Conservation (phyloP, 2,329 filamentous ascomycete species). For the Clonostachys byssicola region DNA sequence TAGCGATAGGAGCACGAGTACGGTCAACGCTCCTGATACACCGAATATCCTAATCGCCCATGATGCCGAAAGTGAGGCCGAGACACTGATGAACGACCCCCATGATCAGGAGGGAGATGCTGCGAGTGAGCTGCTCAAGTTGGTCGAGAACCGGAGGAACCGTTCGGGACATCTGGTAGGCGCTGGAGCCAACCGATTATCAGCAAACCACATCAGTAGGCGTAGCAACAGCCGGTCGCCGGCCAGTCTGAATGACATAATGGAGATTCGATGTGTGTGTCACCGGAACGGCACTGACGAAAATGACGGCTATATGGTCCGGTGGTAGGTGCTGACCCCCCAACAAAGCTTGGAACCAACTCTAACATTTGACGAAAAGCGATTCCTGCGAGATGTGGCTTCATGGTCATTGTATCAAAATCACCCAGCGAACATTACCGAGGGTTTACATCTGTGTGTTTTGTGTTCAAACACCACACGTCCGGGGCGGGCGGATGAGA, state of each 20-base stretch:
- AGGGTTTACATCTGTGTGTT: conserved; percentile 61
- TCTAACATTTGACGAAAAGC: conserved; percentile 24
- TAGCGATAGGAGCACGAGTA: conserved; percentile 44
- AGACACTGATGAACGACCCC: conserved; percentile 49
- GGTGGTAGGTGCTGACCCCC: conserved; percentile 41
- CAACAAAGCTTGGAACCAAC: background rate
- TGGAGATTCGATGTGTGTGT: conserved; percentile 54
- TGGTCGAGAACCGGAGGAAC: conserved; percentile 44
- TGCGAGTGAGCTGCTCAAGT: conserved; percentile 54
- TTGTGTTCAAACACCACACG: conserved; percentile 55
- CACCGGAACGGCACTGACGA: conserved; percentile 36
- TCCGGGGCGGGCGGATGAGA: conserved; percentile 41
- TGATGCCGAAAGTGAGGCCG: conserved; percentile 52
- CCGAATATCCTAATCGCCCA: conserved; percentile 26
- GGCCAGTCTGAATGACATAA: conserved; percentile 22
- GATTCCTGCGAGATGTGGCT: conserved; percentile 64
- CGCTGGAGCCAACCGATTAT: conserved; percentile 21
- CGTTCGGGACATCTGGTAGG: background rate
- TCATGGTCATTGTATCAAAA: conserved; percentile 59
- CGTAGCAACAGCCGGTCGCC: background rate
- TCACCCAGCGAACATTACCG: conserved; percentile 51
- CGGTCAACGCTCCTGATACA: conserved; percentile 12
- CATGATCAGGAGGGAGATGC: conserved; percentile 45
- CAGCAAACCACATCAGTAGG: conserved; percentile 41
- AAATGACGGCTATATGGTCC: conserved; percentile 53